Percentiles rank a stretch among this genome's conserved stretches.
Evolutionary conservation across 1,139 yeast species (phyloP).

Genomic region (Yamadazyma taylorii): DNA sequence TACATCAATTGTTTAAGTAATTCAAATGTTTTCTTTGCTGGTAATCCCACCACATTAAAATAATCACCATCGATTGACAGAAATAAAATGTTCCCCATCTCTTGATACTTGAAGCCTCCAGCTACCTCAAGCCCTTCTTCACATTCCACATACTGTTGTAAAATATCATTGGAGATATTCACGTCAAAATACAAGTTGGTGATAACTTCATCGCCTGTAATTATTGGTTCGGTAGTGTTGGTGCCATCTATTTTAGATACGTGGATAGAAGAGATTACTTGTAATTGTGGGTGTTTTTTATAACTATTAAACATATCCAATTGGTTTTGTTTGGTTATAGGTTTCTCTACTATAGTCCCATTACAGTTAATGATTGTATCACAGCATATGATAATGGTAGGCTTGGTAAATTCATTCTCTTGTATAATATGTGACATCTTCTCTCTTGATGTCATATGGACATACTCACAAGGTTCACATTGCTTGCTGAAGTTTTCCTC

Average conservation of each 20-base stretch:
- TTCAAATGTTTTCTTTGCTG: conserved; percentile 57
- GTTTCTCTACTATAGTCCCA: conserved; percentile 74
- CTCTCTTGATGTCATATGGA: conserved; percentile 62
- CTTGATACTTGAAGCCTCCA: conserved; percentile 91
- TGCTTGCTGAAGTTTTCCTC: conserved; percentile 72
- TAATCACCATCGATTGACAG: conserved; percentile 72
- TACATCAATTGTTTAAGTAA: conserved; percentile 15
- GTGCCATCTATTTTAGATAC: conserved; percentile 35
- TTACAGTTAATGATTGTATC: conserved; percentile 78
- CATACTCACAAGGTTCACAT: conserved; percentile 60
- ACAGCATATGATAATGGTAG: conserved; percentile 61
- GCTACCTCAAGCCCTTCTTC: conserved; percentile 84
- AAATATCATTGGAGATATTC: conserved; percentile 48
- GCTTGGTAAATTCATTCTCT: conserved; percentile 9
- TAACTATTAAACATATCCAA: conserved; percentile 48
- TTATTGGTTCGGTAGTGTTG: conserved; percentile 5
- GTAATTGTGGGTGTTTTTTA: conserved; percentile 44
- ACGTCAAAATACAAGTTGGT: conserved; percentile 32
- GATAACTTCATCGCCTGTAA: conserved; percentile 14
- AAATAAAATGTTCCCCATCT: conserved; percentile 65
- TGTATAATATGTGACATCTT: conserved; percentile 42
- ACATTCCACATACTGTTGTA: conserved; percentile 60
- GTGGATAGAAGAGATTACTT: conserved; percentile 70
- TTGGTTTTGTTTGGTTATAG: conserved; percentile 46
- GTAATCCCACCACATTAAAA: conserved; percentile 88